Evolutionary conservation across 306 rosid genomes (phyloP), one percentile per base, ranked within the genome.

Genomic region (Quillaja saponaria): DNA sequence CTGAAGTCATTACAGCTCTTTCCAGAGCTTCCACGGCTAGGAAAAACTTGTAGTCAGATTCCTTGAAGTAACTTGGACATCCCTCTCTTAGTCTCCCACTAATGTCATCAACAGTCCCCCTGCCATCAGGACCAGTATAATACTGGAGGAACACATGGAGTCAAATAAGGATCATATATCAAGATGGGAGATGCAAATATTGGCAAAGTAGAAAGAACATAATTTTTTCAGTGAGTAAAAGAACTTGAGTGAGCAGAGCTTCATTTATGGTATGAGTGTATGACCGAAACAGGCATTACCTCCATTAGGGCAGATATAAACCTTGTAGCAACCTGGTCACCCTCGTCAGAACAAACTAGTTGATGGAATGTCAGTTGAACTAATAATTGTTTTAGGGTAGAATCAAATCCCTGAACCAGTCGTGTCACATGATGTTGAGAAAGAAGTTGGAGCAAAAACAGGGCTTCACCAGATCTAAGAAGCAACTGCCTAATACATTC

Each of bases 1-100:
- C 96, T 63, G 81, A 65, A 72, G 85, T 76, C 52, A 80, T 78
- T 68, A 95, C 94, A 78, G 96, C 95, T 81, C 95, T 89, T 77
- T 92, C 99, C 54, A 92, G 84, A 54, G 89, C 85, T 72, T 92
- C 99, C 83, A 92, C 99, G 1, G 99, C 96, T 66, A 85, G 82
- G 78, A 92, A 92, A 77, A 92, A 92, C 72, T 82, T 85, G 84
- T 92, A 79, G 80, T 92, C 99, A 62, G 99, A 87, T 82, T 92
- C 99, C 82, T 92, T 92, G 70, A 82, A 92, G 84, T 77, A 92
- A 82, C 99, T 92, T n/a, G 99, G 95, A 55, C 99, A 89, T 44
- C 99, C 99, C 59, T 92, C 97, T 64, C 99, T 81, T 71, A 89
- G 58, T 77, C 84, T 84, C 76, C 85, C 81, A 71, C 99, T 92